Base-by-base conservation (phyloP, 2,329 filamentous ascomycete genomes). In the Neofusicoccum laricinum region DNA sequence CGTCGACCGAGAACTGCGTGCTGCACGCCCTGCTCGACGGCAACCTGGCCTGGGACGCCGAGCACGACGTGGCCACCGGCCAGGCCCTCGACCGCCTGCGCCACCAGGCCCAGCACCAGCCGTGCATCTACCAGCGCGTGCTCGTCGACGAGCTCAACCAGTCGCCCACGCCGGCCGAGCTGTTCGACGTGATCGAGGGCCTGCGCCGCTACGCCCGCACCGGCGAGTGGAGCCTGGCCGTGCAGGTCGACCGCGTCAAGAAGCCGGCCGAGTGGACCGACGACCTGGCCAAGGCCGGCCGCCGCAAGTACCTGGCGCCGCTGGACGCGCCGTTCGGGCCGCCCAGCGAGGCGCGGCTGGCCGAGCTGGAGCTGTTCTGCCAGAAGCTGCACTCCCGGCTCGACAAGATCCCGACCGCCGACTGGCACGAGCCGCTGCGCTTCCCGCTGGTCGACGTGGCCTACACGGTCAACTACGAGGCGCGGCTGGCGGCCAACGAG, bases 41-140 rank as follows among this genome's bases (percentile, higher is more conserved):
- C 63, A 64, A 64, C 63, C 63, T 64, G n/a, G 63, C 63, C 45
- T 64, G 63, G 63, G 63, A 64, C 45, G 63, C 63, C 17, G 53
- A 64, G 63, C 63, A 64, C 53, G 63, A 64, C 45, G 45, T 32
- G 21, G 34, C 45, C 6, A 64, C 63, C 12, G 46, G 53, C 5
- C 40, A 41, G 11, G 63, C 63, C 34, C 36, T 64, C 21, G 43
- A 59, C 40, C 53, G 55, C n/a, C 63, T 64, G 55, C 51, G 63
- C 10, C 17, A 12, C 34, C 63, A 64, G 38, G 63, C 63, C 34
- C 41, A 15, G 5, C 25, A 48, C 45, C 63, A 64, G 46, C 63
- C 63, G 21, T 64, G 63, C 63, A 59, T 64, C 46, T 64, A 64
- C 63, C 63, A 64, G 55, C 63, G 63, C 30, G 63, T 64, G 34